Conservation (phyloP, 345 rosid species). For the Clarkia xantiana region DNA sequence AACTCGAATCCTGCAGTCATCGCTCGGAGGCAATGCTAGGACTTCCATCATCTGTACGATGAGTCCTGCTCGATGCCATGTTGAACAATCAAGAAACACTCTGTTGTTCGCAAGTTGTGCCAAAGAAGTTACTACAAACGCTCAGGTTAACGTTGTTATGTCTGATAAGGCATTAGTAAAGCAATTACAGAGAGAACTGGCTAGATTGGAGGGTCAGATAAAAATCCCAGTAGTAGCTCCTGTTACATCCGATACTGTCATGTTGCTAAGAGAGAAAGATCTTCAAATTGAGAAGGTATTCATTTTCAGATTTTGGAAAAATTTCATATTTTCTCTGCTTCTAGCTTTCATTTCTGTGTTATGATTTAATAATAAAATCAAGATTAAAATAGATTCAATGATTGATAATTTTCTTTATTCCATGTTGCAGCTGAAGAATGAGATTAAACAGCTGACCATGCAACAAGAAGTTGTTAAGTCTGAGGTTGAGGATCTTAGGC, state of each 20-base stretch:
- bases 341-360: not conserved
- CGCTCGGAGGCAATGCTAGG: conserved; percentile 88
- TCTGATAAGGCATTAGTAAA: conserved; percentile 80
- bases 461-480: conserved; percentile 41
- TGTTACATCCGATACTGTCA: conserved; percentile 27
- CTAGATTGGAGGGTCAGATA: conserved; percentile 66
- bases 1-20: conserved; percentile 83
- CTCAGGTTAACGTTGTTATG: conserved; percentile 74
- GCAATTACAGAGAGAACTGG: conserved; percentile 79
- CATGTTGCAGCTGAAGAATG: conserved; percentile 46
- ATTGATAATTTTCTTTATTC: not conserved
- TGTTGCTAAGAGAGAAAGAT: conserved; percentile 55
- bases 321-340: not conserved
- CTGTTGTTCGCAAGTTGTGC: conserved; percentile 94
- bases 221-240: conserved; percentile 30
- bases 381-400: not conserved
- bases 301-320: conserved; percentile 1
- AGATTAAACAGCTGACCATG: conserved; percentile 35
- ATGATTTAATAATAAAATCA: not conserved
- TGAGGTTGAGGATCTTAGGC: conserved; percentile 47
- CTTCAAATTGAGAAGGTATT: conserved; percentile 65
- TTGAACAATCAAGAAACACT: conserved; percentile 89
- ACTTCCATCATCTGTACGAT: conserved; percentile 84
- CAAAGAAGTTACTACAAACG: conserved; percentile 79
- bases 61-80: conserved; percentile 89